Conservation (phyloP, 2,329 filamentous ascomycete genomes). For the Penicillium expansum region DNA sequence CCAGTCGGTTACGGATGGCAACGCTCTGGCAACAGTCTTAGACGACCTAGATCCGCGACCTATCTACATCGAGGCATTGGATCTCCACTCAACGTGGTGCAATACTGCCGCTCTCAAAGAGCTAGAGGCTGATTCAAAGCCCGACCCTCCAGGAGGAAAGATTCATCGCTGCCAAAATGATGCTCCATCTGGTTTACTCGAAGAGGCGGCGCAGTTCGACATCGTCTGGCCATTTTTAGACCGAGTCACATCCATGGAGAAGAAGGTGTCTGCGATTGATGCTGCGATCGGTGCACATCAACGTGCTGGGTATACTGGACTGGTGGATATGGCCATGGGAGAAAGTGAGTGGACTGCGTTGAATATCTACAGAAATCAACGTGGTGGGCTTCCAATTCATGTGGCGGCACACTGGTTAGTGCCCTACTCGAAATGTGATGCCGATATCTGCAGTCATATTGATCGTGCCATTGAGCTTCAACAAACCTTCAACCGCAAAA, state of each 20-base stretch:
- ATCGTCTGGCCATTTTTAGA: constrained; percentile 51
- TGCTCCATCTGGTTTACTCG: constrained; percentile 44
- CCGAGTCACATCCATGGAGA: constrained; percentile 39
- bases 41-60: constrained; percentile 50
- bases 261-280: constrained; percentile 43
- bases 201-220: constrained; percentile 45
- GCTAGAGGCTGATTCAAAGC: constrained; percentile 41
- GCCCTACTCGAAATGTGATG: constrained; percentile 38
- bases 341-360: constrained; percentile 48
- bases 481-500: constrained; percentile 39
- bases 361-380: constrained; percentile 32
- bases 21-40: constrained; percentile 44
- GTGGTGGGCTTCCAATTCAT: constrained; percentile 37
- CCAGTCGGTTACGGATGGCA: constrained; percentile 45
- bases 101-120: constrained; percentile 48
- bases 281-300: constrained; percentile 46
- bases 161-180: constrained; percentile 46
- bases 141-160: constrained; percentile 45
- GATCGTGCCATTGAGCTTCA: constrained; percentile 46
- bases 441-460: constrained; percentile 44
- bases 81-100: constrained; percentile 52
- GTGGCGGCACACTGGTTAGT: constrained; percentile 51
- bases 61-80: constrained; percentile 51
- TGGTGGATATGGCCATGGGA: constrained; percentile 54
- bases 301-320: constrained; percentile 47